Conservation (phyloP, 768 basidiomycete genomes). For the Hygrocybe punicea region DNA sequence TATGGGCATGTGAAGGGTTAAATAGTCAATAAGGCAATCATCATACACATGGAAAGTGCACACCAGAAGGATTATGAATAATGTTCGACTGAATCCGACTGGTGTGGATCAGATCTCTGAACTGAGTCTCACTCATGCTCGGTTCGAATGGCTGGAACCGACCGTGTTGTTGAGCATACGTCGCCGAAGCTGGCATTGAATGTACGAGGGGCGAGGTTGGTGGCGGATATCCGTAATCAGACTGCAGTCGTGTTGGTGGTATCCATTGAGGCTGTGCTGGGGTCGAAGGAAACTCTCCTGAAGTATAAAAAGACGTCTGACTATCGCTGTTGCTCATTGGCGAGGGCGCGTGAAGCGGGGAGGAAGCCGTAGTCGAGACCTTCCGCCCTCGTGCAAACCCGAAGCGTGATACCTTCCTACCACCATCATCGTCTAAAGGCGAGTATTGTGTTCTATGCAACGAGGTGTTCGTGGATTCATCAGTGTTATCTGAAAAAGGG, state of each 20-base stretch:
- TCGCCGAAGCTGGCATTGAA: conserved; percentile 43
- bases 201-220: conserved; percentile 44
- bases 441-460: conserved; percentile 33
- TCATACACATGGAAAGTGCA: conserved; percentile 45
- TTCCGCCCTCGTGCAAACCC: conserved; percentile 74
- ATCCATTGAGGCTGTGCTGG: conserved; percentile 12
- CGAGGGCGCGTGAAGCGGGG: conserved; percentile 55
- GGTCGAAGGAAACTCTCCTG: conserved; percentile 34
- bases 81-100: conserved; percentile 56
- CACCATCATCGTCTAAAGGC: conserved; percentile 55
- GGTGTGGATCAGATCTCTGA: conserved; percentile 71
- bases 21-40: conserved; percentile 28
- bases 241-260: conserved; percentile 18
- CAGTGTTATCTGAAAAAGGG: conserved; percentile 65
- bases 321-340: conserved; percentile 48
- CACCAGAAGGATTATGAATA: conserved; percentile 43
- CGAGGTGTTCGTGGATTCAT: conserved; percentile 44
- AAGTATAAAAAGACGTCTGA: conserved; percentile 46
- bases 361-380: conserved; percentile 54
- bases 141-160: conserved; percentile 57
- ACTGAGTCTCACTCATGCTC: conserved; percentile 68
- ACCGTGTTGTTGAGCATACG: conserved; percentile 36
- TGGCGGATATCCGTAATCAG: conserved; percentile 17
- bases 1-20: conserved; percentile 22
- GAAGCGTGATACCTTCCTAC: conserved; percentile 72